Base-by-base conservation (phyloP, 345 rosid species). In the Ricinus communis region DNA sequence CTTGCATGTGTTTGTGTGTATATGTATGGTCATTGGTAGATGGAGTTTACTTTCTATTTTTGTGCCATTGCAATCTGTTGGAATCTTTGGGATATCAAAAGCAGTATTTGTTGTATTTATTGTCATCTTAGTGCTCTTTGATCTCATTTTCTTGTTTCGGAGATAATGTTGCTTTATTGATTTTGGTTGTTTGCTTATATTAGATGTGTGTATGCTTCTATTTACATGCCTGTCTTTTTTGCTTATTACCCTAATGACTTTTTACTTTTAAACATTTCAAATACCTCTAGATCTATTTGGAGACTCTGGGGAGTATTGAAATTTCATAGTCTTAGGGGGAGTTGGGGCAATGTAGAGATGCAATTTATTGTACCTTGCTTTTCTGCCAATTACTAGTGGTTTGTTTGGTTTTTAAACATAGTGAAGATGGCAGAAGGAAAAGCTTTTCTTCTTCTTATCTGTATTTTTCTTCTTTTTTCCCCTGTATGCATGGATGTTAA, bases 111-210 rank as follows among this genome's bases (percentile, higher is more conserved):
- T 5, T 6, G 14, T 57, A 25, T 27, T 27, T 30, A 14, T 27
- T 52, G 53, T 15, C 15, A 38, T 53, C n/a, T 21, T 38, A 8
- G 12, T 2, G 21, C 9, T 62, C 45, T 40, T 63, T 40, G 49
- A 21, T 59, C 46, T n/a, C 21, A 59, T 46, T 33, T 72, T 72
- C 41, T 12, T 62, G n/a, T n/a, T n/a, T n/a, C n/a, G 13, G 57
- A 62, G 14, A 12, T 52, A 30, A 13, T 19, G 40, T n/a, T 50
- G 51, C 50, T 25, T 36, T 51, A 55, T 40, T 71, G 15, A 31
- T 41, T 18, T 62, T 36, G 41, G 40, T 12, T 41, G 2, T 38
- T 8, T 15, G 63, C n/a, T 59, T 56, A 31, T 25, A 8, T 36
- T 41, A 53, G 11, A 50, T 24, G 16, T 21, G 52, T 55, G 41